Evolutionary conservation across 2,329 filamentous ascomycete species (phyloP).

Genomic region (Albophoma yamanashiensis): DNA sequence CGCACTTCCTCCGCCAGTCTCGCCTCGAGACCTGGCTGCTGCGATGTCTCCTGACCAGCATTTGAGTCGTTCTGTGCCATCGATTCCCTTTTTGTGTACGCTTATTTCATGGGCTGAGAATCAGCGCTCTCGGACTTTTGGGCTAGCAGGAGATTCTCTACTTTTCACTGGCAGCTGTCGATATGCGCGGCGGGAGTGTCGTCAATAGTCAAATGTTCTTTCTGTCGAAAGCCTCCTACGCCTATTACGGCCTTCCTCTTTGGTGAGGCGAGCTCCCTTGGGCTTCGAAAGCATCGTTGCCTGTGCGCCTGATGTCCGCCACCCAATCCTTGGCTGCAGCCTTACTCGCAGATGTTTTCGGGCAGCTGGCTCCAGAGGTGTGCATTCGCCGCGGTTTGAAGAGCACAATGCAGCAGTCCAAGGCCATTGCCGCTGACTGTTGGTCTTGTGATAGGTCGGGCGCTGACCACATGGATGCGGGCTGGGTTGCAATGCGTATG

Average conservation of each 20-base stretch:
- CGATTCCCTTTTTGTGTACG: not conserved
- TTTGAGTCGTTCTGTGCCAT: constrained; percentile 4
- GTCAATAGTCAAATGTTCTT: not conserved
- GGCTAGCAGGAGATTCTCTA: too few relatives aligned
- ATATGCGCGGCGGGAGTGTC: not conserved
- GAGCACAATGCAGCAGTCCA: not conserved
- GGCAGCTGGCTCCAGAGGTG: not conserved
- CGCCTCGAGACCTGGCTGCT: constrained; percentile 9
- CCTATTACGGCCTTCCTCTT: not conserved
- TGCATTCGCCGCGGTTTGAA: not conserved
- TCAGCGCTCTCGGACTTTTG: constrained; percentile 9
- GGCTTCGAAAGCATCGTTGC: not conserved
- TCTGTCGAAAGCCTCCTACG: too few relatives aligned
- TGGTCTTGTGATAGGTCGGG: not conserved
- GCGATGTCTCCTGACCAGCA: not conserved
- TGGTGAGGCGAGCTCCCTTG: not conserved
- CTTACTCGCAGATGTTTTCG: not conserved
- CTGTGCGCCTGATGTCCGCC: not conserved
- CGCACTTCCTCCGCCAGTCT: constrained; percentile 19
- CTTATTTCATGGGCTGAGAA: not conserved
- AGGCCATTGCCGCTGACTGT: not conserved
- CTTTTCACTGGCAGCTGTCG: not conserved
- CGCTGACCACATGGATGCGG: not conserved
- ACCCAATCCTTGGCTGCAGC: not conserved
- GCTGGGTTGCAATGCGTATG: constrained; percentile 5